phyloP scores from a whole-genome alignment of 2,329 filamentous ascomycete genomes.

The Talaromyces sp. region DNA sequence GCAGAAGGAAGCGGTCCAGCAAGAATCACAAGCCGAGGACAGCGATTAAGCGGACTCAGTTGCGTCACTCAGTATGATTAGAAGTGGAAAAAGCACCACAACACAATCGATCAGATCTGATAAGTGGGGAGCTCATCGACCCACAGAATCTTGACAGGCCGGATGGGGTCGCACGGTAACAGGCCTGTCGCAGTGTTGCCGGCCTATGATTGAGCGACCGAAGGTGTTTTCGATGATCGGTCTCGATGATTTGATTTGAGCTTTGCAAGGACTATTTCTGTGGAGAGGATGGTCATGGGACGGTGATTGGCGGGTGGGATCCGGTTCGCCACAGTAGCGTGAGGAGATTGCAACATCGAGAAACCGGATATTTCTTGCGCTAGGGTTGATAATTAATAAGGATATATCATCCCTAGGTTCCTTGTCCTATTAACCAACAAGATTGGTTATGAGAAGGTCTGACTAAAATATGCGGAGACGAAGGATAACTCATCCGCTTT shows the following conservation, averaged over 20 bases:
- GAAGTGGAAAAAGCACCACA: background rate
- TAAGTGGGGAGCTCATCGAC: background rate
- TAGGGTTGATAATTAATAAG: background rate
- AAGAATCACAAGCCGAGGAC: constrained; percentile 3
- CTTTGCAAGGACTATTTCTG: background rate
- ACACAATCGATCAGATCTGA: background rate
- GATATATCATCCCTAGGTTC: background rate
- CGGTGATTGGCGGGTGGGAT: background rate
- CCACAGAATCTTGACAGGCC: background rate
- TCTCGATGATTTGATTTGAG: background rate
- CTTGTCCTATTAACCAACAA: background rate
- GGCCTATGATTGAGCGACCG: background rate
- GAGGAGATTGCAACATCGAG: background rate
- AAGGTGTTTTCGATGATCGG: background rate
- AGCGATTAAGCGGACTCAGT: constrained; percentile 7
- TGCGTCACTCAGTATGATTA: background rate
- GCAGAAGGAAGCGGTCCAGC: constrained; percentile 14
- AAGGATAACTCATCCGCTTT: background rate
- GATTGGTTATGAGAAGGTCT: background rate
- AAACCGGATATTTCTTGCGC: background rate
- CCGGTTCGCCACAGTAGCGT: background rate
- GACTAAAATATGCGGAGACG: background rate
- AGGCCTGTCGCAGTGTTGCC: background rate
- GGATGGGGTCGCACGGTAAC: background rate
- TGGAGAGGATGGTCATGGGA: background rate